A percentile compares a stretch with the other conserved stretches of the same genome.
These are phyloP conservation scores for Aspergillus heteromorphus DNA, from an alignment of 495 filamentous ascomycete genomes.

Conservation along the genomic window DNA sequence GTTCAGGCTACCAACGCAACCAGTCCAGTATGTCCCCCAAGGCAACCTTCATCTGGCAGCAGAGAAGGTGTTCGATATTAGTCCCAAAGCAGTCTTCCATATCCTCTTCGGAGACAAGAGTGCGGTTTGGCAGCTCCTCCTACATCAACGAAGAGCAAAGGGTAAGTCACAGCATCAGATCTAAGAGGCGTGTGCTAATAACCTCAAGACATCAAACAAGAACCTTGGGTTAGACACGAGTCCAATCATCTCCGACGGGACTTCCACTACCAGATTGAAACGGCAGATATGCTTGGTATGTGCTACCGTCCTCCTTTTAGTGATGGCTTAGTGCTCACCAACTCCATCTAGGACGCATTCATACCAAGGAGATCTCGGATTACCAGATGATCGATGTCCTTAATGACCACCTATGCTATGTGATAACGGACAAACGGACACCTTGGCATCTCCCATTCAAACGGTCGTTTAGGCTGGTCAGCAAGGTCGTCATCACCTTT, in stretches of 20 bases:
- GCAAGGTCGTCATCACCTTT: conserved; percentile 91
- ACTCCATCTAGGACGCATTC: conserved; percentile 35
- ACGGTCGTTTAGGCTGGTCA: conserved; percentile 74
- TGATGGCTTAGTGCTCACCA: neutral
- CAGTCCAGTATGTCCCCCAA: conserved; percentile 76
- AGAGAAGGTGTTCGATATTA: conserved; percentile 78
- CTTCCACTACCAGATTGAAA: conserved; percentile 74
- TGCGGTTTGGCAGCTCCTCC: conserved; percentile 85
- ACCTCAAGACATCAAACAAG: conserved; percentile 62
- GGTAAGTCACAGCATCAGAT: conserved; percentile 28
- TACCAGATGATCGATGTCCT: conserved; percentile 85
- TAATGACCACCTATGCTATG: conserved; percentile 94
- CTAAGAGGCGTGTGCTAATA: conserved; percentile 12
- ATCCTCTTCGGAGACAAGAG: conserved; percentile 94
- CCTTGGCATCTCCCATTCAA: conserved; percentile 87
- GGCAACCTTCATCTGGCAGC: conserved; percentile 66
- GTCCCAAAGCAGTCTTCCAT: conserved; percentile 90
- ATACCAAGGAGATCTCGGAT: conserved; percentile 60
- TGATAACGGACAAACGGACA: conserved; percentile 78
- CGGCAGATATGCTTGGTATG: conserved; percentile 58
- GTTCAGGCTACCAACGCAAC: conserved; percentile 76
- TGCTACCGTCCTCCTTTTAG: neutral
- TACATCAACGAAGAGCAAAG: conserved; percentile 76
- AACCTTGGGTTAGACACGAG: conserved; percentile 71
- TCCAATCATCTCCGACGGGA: conserved; percentile 65